phyloP scores from a whole-genome alignment of 306 rosid species.

The Medicago lupulina region DNA sequence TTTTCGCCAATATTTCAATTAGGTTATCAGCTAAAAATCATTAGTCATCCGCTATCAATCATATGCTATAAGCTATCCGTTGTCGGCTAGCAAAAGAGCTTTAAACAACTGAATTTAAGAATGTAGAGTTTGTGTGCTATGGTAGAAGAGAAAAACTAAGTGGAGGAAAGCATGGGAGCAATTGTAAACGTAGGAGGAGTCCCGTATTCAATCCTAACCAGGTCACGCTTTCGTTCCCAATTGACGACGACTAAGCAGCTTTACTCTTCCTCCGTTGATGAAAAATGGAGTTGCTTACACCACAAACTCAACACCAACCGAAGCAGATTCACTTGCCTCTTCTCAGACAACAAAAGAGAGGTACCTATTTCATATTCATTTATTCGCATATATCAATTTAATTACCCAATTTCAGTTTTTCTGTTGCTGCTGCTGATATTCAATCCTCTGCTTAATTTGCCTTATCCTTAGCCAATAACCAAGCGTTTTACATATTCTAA shows the following conservation, averaged over 20 bases:
- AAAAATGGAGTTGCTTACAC: conserved; percentile 58
- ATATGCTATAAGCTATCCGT: no score
- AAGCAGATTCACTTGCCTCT: conserved; percentile 69
- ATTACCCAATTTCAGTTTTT: background rate
- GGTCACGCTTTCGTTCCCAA: conserved; percentile 32
- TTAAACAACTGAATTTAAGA: no score
- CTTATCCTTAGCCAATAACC: background rate
- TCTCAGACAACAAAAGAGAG: conserved; percentile 70
- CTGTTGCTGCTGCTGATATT: background rate
- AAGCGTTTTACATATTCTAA: no score
- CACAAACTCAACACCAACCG: conserved; percentile 58
- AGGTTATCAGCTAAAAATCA: no score
- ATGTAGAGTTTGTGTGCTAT: no score
- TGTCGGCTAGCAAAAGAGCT: no score
- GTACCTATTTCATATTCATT: conserved; percentile 39
- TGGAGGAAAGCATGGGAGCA: conserved; percentile 55
- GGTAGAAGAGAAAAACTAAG: background rate
- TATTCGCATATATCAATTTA: background rate
- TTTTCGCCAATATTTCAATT: no score
- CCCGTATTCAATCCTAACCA: conserved; percentile 43
- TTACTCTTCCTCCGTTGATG: conserved; percentile 19
- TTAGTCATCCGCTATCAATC: no score
- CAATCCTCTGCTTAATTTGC: background rate
- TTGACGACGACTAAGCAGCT: conserved; percentile 33
- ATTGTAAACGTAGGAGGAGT: conserved; percentile 60